These are phyloP conservation scores for Cryptosporidium canis DNA, from an alignment of 169 alveolate species.

Conservation along the genomic window DNA sequence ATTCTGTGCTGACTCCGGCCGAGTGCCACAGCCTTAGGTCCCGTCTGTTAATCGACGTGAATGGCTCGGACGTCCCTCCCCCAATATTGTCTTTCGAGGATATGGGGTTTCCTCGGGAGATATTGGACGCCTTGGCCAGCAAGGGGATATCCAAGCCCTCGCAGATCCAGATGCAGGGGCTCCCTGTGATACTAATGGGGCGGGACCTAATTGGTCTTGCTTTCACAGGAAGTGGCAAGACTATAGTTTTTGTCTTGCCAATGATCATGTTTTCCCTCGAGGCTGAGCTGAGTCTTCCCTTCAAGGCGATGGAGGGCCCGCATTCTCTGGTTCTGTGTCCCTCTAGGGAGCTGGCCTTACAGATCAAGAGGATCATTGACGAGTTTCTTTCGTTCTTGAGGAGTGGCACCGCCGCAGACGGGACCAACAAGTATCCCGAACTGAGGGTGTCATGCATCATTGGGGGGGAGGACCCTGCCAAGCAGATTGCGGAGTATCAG, in stretches of 20 bases:
- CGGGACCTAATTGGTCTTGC: conserved; percentile 94
- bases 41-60: conserved; percentile 83
- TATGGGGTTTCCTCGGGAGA: conserved; percentile 90
- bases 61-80: conserved; percentile 91
- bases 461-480: conserved; percentile 81
- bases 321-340: conserved; percentile 92
- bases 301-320: conserved; percentile 90
- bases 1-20: conserved; percentile 70
- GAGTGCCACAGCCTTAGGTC: conserved; percentile 78
- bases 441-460: conserved; percentile 81
- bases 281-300: conserved; percentile 82
- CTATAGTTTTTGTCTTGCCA: conserved; percentile 91
- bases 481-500: conserved; percentile 8
- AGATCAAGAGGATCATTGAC: conserved; percentile 86
- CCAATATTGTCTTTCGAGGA: conserved; percentile 90
- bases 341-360: conserved; percentile 93
- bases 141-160: conserved; percentile 90
- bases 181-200: conserved; percentile 88
- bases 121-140: conserved; percentile 82
- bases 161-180: conserved; percentile 93
- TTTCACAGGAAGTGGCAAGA: conserved; percentile 93
- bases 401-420: conserved; percentile 70
- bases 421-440: conserved; percentile 72
- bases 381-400: conserved; percentile 79
- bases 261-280: conserved; percentile 89